phyloP scores from a whole-genome alignment of 2,329 filamentous ascomycete genomes.

The Sporothrix brunneoviolacea region DNA sequence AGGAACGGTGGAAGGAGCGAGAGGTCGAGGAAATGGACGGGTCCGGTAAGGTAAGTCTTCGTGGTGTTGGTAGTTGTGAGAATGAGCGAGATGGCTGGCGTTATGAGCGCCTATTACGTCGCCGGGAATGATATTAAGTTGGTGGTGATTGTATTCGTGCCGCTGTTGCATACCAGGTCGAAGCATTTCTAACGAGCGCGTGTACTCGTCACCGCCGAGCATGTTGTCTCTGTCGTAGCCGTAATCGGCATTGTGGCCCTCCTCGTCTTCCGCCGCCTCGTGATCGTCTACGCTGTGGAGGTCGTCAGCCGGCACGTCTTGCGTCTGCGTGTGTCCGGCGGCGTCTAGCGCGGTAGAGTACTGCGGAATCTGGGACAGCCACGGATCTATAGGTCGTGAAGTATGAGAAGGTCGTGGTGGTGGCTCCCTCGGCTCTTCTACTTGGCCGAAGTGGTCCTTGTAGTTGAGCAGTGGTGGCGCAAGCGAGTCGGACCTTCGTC shows the following conservation, averaged over 20 bases:
- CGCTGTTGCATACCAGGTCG: neutral
- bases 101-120: neutral
- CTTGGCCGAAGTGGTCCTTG: neutral
- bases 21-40: neutral
- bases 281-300: neutral
- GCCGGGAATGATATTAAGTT: neutral
- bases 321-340: neutral
- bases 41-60: constrained; percentile 8
- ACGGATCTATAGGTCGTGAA: constrained; percentile 14
- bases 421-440: neutral
- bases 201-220: constrained; percentile 15
- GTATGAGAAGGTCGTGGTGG: neutral
- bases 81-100: neutral
- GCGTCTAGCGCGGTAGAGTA: neutral
- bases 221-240: neutral
- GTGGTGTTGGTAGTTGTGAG: constrained; percentile 9
- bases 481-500: constrained; percentile 17
- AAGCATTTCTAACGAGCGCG: constrained; percentile 16
- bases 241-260: neutral
- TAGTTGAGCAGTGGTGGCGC: constrained; percentile 8
- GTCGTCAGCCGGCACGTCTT: neutral
- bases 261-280: neutral
- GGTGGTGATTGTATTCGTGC: neutral
- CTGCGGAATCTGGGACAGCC: constrained; percentile 13
- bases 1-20: neutral